Conservation (phyloP, 805 yeast genomes). For the Saturnispora serradocipensis region DNA sequence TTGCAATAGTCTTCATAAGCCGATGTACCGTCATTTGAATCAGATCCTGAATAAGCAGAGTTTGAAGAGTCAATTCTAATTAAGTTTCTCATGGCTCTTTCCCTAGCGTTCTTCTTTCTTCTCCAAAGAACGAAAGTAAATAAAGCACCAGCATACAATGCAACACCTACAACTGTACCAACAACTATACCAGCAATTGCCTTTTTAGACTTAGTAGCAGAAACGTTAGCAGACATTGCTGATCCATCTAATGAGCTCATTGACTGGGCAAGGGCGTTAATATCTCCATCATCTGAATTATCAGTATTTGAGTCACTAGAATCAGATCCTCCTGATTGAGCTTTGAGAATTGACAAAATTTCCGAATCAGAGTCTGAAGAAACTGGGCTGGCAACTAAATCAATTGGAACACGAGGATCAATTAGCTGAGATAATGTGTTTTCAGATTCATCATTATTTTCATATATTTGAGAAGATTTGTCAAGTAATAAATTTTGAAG, state of each 20-base stretch:
- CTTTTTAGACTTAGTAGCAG: conserved; percentile 12
- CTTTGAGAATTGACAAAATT: conserved; percentile 2
- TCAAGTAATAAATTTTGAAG: conserved; percentile 44
- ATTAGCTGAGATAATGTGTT: conserved; percentile 55
- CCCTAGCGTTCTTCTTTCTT: conserved; percentile 8
- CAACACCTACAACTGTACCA: conserved; percentile 76
- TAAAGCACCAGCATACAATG: conserved; percentile 33
- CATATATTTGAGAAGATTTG: conserved; percentile 49
- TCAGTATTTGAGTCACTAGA: conserved; percentile 6
- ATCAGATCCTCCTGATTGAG: not conserved
- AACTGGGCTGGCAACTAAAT: conserved; percentile 24
- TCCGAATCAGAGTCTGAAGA: not conserved
- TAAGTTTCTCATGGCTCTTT: conserved; percentile 2
- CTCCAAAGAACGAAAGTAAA: conserved; percentile 7
- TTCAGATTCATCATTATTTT: conserved; percentile 47
- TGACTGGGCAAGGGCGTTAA: conserved; percentile 6
- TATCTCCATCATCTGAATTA: conserved; percentile 4
- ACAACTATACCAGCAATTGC: conserved; percentile 66
- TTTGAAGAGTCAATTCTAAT: conserved; percentile 4
- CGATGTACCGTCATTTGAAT: not conserved
- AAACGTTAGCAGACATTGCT: conserved; percentile 11
- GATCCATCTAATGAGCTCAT: conserved; percentile 24
- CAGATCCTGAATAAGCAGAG: conserved; percentile 1
- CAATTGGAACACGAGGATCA: conserved; percentile 58
- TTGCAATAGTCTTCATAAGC: not conserved